Conservation (phyloP, 163 green algal genomes). For the Chloroidium sp. region DNA sequence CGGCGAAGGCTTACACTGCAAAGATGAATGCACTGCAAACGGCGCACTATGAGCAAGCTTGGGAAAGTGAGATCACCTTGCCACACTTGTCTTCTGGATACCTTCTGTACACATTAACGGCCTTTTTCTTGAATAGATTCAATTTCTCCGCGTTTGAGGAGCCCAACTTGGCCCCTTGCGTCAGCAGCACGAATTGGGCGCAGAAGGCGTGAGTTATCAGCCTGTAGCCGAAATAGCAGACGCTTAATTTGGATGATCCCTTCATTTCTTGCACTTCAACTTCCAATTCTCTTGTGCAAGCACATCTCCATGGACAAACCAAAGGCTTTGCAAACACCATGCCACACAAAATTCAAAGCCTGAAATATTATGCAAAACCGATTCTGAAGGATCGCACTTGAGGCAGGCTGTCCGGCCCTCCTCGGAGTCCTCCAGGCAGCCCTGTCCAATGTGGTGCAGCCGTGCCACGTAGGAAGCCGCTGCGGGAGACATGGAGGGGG, state of each 20-base stretch:
- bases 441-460: slow-evolving; percentile 1
- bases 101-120: slow-evolving; percentile 3
- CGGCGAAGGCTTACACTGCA: no score
- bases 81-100: neutral
- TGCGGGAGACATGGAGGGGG: slow-evolving; percentile 1
- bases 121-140: slow-evolving; percentile 11
- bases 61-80: neutral
- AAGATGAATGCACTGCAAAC: neutral
- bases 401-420: no score
- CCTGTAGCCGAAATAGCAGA: neutral
- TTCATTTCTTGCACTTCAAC: no score
- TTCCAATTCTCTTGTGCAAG: no score
- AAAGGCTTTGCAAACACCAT: no score
- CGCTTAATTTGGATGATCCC: no score
- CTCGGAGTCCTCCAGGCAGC: slow-evolving; percentile 5
- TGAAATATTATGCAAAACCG: no score
- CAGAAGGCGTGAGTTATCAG: slow-evolving; percentile 24
- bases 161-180: slow-evolving; percentile 27
- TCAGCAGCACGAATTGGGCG: slow-evolving; percentile 28
- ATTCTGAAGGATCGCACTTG: no score
- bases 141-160: slow-evolving; percentile 24
- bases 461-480: slow-evolving; percentile 6
- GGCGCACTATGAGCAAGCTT: neutral
- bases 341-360: no score
- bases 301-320: no score